phyloP scores from a whole-genome alignment of 768 basidiomycete genomes.

The Podaxis sp. region DNA sequence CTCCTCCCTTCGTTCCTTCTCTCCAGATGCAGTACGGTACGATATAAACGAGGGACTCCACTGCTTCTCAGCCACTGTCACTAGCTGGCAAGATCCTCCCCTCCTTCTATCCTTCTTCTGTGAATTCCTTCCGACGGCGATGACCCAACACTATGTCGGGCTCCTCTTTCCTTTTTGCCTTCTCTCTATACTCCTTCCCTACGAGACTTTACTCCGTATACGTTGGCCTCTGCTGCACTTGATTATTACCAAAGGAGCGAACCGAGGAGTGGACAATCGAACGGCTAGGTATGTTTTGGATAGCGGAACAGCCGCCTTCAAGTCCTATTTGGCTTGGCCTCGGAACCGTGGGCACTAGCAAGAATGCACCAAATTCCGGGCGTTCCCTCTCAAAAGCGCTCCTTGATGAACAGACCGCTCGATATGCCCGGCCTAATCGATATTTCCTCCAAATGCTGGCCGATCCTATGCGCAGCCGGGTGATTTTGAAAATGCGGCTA shows the following conservation, averaged over 20 bases:
- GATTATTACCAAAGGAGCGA: neutral
- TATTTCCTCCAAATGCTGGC: neutral
- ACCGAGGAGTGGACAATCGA: neutral
- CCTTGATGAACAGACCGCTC: neutral
- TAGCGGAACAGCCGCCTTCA: neutral
- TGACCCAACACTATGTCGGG: slow-evolving; percentile 2
- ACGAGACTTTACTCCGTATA: slow-evolving; percentile 3
- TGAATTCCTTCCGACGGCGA: slow-evolving; percentile 3
- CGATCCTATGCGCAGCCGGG: neutral
- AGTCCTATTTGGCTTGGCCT: neutral
- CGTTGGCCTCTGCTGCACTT: neutral
- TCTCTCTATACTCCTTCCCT: neutral
- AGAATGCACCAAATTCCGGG: neutral
- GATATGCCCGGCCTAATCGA: neutral
- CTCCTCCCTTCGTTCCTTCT: neutral
- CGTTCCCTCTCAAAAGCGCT: neutral
- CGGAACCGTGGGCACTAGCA: neutral
- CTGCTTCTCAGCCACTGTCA: slow-evolving; percentile 13
- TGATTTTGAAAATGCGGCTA: neutral
- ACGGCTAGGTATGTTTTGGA: neutral
- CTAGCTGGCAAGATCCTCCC: neutral
- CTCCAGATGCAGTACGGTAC: neutral
- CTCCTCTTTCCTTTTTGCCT: slow-evolving; percentile 11
- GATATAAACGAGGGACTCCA: neutral
- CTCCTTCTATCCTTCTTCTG: slow-evolving; percentile 10